Evolutionary conservation across 148 eudicot species (phyloP), one percentile per base, ranked within the genome.

Genomic region (Tetragonia tetragonoides): DNA sequence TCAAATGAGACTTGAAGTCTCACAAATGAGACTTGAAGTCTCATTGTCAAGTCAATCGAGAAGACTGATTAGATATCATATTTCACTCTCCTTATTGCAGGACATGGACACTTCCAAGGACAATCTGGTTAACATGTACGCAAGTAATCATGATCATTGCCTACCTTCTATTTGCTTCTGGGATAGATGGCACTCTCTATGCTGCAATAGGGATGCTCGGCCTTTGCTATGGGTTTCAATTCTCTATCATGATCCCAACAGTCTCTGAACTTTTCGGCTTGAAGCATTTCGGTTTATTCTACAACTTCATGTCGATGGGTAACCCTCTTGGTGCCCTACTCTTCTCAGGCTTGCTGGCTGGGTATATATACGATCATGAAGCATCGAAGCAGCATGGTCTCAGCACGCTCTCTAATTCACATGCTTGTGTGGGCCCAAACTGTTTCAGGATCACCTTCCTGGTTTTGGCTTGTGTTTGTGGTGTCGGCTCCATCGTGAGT

Each of bases 231-330:
- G 98, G 98, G 0, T 85, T 82, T 44, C 98, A 91, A 66, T 87
- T 90, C 77, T 86, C 94, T 4, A 84, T 86, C 76, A 88, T 93
- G 93, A 89, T 93, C 70, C 92, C 98, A 39, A 93, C 96, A 5
- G 88, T 91, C 72, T 93, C 98, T 8, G 98, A 93, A 86, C 92
- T 93, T 34, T 93, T 93, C 11, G 98, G 98, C 23, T 80, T 93
- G 66, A 91, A 84, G 76, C 69, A 91, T 78, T 91, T 93, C 9
- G 97, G 97, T 23, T 47, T 89, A 37, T 78, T 93, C 60, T 90
- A 87, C 88, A 93, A 90, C 61, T 89, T 91, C 85, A 86, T 93
- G 88, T 77, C 84, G 3, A 68, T 94, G 1, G 97, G 93, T 37
- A 91, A 92, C 83, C 98, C 98, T 18, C 85, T 94, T 12, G 98